Percentiles rank a stretch among this genome's conserved stretches.
Conservation (phyloP, 164 flowering plant genomes). For the Kalanchoe fedtschenkoi region DNA sequence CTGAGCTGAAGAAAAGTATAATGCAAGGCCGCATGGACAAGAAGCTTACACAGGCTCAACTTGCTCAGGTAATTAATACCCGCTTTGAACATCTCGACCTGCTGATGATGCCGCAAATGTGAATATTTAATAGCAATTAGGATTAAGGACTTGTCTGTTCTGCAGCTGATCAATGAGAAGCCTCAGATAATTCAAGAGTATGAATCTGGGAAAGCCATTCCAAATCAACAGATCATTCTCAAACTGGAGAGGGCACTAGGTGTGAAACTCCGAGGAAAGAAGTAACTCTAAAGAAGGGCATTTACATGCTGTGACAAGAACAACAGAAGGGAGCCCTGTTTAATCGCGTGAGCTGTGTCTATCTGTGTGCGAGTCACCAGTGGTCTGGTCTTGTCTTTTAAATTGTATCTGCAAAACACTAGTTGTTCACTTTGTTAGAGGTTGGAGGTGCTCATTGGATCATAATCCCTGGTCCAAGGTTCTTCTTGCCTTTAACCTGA, state of each 20-base stretch:
- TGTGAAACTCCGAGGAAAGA: slow-evolving; percentile 87
- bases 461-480: neutral
- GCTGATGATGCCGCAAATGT: neutral
- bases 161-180: slow-evolving; percentile 93
- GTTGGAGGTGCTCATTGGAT: neutral
- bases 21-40: slow-evolving; percentile 86
- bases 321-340: neutral
- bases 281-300: slow-evolving; percentile 19
- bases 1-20: slow-evolving; percentile 82
- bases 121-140: neutral
- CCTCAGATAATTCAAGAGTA: slow-evolving; percentile 93
- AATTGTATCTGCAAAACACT: neutral
- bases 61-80: slow-evolving; percentile 55
- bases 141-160: neutral
- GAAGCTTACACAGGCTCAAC: slow-evolving; percentile 90
- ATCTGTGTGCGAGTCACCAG: neutral
- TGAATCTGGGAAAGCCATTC: slow-evolving; percentile 97
- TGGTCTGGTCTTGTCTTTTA: neutral
- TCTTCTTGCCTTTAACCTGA: neutral
- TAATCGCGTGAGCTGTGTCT: neutral
- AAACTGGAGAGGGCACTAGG: slow-evolving; percentile 96
- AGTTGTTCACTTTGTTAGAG: neutral
- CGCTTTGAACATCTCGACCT: slow-evolving; percentile 4
- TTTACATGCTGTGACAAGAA: neutral
- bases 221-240: slow-evolving; percentile 81